Base-by-base conservation (phyloP, 495 filamentous ascomycete species). In the Elasticomyces elasticus region DNA sequence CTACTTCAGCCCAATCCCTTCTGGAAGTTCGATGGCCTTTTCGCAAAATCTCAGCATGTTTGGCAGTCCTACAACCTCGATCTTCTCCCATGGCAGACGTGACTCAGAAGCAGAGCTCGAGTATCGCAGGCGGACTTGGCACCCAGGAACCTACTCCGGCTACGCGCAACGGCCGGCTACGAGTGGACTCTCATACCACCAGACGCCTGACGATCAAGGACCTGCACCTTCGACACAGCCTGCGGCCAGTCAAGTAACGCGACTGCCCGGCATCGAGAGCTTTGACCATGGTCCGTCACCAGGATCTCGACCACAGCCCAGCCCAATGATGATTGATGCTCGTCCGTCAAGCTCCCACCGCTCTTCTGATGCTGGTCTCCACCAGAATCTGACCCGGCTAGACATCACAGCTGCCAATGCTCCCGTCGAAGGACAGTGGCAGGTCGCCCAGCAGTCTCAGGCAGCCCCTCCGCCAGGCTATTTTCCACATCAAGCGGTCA, bases 211-310 rank as follows among this genome's bases (percentile, higher is more conserved):
- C 42, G 74, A 75, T 20, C 80, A 69, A 35, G 76, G 67, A 49
- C 72, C 79, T 3, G 69, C 74, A 15, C 74, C 72, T 64, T 77
- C 71, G 33, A 67, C 69, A 41, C 76, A 75, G 41, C 73, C 71
- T 41, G 77, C 79, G 22, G 69, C 70, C 20, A 66, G 61, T 49
- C 77, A 79, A 60, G 62, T 72, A 0, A 68, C 84, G 19, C 80
- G 87, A 25, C 71, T 95, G 23, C 89, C 89, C 0, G 89, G 89
- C 7, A 95, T 95, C 58, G 87, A 92, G 63, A 91, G 86, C 31
- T 94, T 95, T 57, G 88, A 90, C 64, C 81, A 84, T 44, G 74
- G 84, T 5, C 79, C 79, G 5, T 84, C 87, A 5, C 77, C 82
- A 2, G 38, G 47, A 5, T 43, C 49, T 27, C 64, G 66, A 12